A percentile compares a stretch with the other conserved stretches of the same genome.
Evolutionary conservation across 768 basidiomycete species (phyloP).

Genomic region (Termitomyces sp.): DNA sequence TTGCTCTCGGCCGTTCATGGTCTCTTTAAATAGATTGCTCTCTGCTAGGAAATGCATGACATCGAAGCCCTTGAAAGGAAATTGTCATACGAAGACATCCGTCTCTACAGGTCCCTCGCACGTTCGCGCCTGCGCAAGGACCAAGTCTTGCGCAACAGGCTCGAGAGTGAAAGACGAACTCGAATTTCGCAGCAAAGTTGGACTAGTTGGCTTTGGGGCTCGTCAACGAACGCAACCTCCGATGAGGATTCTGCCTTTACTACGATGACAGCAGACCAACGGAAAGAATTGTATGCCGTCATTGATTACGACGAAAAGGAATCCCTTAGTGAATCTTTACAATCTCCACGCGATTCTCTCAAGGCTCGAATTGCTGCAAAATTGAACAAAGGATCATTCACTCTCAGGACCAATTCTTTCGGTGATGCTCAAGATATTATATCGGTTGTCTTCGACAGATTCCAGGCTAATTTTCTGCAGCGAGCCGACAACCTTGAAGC

Average conservation of each 20-base stretch:
- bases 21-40: background rate
- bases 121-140: constrained; percentile 88
- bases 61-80: constrained; percentile 75
- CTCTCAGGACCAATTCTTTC: constrained; percentile 74
- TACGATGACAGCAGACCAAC: constrained; percentile 85
- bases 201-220: constrained; percentile 84
- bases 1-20: background rate
- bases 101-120: constrained; percentile 95
- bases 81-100: constrained; percentile 90
- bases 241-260: constrained; percentile 57
- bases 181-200: constrained; percentile 52
- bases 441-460: constrained; percentile 83
- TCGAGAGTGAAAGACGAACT: constrained; percentile 65
- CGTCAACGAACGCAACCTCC: constrained; percentile 31
- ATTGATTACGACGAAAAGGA: constrained; percentile 91
- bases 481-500: constrained; percentile 85
- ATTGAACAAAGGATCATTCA: constrained; percentile 85
- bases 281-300: constrained; percentile 83
- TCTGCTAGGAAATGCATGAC: constrained; percentile 43
- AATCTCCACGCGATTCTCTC: constrained; percentile 75
- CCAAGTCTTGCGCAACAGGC: constrained; percentile 59
- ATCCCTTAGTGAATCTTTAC: constrained; percentile 64
- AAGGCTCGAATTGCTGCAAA: constrained; percentile 73
- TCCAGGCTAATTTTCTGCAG: constrained; percentile 81
- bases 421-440: constrained; percentile 65